Base-by-base conservation (phyloP, 257 asterid species). In the Penstemon davidsonii region DNA sequence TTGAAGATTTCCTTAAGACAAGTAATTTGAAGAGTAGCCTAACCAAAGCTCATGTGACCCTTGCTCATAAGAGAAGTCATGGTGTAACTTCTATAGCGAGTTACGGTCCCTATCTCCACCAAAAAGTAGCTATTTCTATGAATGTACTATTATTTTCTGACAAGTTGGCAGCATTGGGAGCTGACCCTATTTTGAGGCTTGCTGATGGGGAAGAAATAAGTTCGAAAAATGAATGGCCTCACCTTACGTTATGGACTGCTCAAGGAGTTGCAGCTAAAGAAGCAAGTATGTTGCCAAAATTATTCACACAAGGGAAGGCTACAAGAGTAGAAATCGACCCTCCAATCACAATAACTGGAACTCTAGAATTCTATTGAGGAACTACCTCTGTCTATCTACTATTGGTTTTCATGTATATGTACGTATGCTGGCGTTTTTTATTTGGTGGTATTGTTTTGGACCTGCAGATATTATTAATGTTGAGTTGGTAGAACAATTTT, bases 1-100 rank as follows among this genome's bases (percentile, higher is more conserved):
- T 88, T 1, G 84, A 69, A 9, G 81, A 40, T 56, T 85, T 90
- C 66, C 76, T 93, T 18, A 74, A 73, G 80, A 78, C 70, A 54
- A 88, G 81, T 66, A 73, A 79, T 63, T 60, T 90, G 79, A 85
- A 80, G 81, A 84, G 71, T 80, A 78, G 75, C 67, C 77, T 87
- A 54, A 75, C 76, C 7, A 81, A 74, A 70, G 92, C 95, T 55
- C 99, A 93, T 67, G 45, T 93, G 70, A 93, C 97, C 39, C 96
- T 93, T 13, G 99, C 99, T 59, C 99, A 90, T 64, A 93, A 90
- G 84, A 83, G 90, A 62, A 88, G 95, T 53, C 99, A 93, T 7
- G 96, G 97, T 9, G 87, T 90, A 40, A 55, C 92, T 11, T 89
- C 96, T 54, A 85, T 93, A 12, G 96, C 96, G 52, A 76, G 74